A percentile compares a stretch with the other conserved stretches of the same genome.
Evolutionary conservation across 2,329 filamentous ascomycete species (phyloP).

Genomic region (Exserohilum rostratum): DNA sequence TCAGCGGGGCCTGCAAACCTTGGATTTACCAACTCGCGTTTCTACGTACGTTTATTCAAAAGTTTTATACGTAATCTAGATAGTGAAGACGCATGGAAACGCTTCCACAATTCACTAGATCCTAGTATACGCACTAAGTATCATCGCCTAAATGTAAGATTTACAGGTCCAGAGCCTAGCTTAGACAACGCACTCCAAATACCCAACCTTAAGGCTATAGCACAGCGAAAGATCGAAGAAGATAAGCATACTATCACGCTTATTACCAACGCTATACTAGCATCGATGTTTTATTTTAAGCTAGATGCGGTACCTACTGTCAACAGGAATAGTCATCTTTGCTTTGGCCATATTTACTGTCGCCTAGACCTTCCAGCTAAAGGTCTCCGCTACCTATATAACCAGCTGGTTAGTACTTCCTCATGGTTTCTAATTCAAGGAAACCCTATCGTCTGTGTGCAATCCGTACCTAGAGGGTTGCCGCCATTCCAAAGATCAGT

Average conservation of each 20-base stretch:
- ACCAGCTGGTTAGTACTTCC: neutral
- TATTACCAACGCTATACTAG: neutral
- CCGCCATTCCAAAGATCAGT: neutral
- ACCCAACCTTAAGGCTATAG: neutral
- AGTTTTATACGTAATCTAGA: conserved; percentile 1
- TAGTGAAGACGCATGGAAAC: neutral
- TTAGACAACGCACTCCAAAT: neutral
- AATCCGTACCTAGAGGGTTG: neutral
- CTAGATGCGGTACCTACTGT: neutral
- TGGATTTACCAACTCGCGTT: neutral
- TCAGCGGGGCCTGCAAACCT: neutral
- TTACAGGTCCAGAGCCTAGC: neutral
- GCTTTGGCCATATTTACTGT: neutral
- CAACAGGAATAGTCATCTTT: neutral
- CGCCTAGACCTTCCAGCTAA: neutral
- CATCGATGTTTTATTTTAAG: neutral
- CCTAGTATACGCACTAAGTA: neutral
- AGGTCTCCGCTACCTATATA: neutral
- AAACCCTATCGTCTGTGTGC: neutral
- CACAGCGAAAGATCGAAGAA: neutral
- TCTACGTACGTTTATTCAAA: neutral
- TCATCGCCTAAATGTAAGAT: neutral
- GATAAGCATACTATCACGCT: neutral
- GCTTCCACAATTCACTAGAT: neutral
- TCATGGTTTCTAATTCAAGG: neutral